Evolutionary conservation across 1,284 basidiomycete species (phyloP), one percentile per base, ranked within the genome.

Genomic region (Tylopilus sp.): DNA sequence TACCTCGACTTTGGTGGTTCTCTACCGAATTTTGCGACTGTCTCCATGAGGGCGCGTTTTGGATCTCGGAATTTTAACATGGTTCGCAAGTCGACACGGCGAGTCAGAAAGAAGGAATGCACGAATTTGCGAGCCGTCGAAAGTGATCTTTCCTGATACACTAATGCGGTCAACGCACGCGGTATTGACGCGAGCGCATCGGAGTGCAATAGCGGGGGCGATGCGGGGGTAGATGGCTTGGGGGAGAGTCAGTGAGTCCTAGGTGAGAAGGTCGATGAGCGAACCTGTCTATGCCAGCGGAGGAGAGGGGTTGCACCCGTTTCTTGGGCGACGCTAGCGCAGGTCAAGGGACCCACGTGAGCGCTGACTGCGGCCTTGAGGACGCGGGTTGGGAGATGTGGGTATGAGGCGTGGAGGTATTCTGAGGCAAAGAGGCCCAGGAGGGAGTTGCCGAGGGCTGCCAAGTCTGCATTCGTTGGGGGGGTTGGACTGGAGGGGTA

Each of bases 371-470:
- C 93, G 8, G 88, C 86, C 71, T 96, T 94, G 60, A 94, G 73
- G 17, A 92, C 91, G 46, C 87, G 81, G 20, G 91, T 93, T 2
- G 95, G 95, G 20, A 99, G 77, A 67, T 96, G 86, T 0, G 96
- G 95, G 69, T 89, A 98, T 41, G 83, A 77, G 8, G 86, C 76
- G 52, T 91, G 80, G 29, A 98, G 71, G 65, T 87, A 83, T 72
- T 99, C 95, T 0, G 89, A 76, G 5, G 91, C 89, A 59, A 98
- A 91, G 35, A 98, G 77, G 46, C 95, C 95, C 64, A 98, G 79
- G 47, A 99, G 77, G 1, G 89, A 81, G 71, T 98, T 98, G 29
- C 95, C 95, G 7, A 96, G 71, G 0, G 80, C 71, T 1, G 88
- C 77, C 5, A 97, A 79, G 42, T 88, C 80, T n/a, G 79, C 84